Conservation (phyloP, 1,139 yeast genomes). For the Yamadazyma blattariae region DNA sequence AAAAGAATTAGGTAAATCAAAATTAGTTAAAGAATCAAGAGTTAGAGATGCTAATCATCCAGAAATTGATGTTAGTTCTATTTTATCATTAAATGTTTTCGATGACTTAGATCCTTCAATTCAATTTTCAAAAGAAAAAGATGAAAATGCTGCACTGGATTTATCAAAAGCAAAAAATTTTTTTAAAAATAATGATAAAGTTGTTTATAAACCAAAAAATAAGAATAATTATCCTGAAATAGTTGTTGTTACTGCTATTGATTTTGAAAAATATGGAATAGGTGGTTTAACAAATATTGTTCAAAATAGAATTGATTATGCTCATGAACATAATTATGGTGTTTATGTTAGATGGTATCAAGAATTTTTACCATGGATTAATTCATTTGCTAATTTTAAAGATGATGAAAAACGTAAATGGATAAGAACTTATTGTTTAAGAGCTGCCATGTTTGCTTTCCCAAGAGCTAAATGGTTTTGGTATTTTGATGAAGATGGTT, state of each 20-base stretch:
- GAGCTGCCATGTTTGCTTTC: slow-evolving; percentile 86
- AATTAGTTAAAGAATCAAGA: slow-evolving; percentile 46
- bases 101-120: slow-evolving; percentile 43
- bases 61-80: slow-evolving; percentile 32
- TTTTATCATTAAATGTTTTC: slow-evolving; percentile 39
- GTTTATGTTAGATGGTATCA: slow-evolving; percentile 78
- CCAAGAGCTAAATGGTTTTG: slow-evolving; percentile 83
- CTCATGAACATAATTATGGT: slow-evolving; percentile 72
- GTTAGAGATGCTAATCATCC: slow-evolving; percentile 35
- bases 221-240: slow-evolving; percentile 57
- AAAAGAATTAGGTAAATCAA: slow-evolving; percentile 51
- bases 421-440: slow-evolving; percentile 56
- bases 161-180: slow-evolving; percentile 48
- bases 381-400: slow-evolving; percentile 38
- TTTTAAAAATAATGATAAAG: slow-evolving; percentile 65
- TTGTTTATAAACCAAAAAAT: slow-evolving; percentile 46
- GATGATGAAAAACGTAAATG: slow-evolving; percentile 45
- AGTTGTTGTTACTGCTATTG: slow-evolving; percentile 78
- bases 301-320: slow-evolving; percentile 81
- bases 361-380: slow-evolving; percentile 65
- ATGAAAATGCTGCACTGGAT: slow-evolving; percentile 35
- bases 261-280: slow-evolving; percentile 64
- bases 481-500: slow-evolving; percentile 74
- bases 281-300: slow-evolving; percentile 63
- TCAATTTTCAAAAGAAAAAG: slow-evolving; percentile 38